Evolutionary conservation across 805 yeast genomes (phyloP), one percentile per base, ranked within the genome.

Genomic region (Diddensiella transvaalensis): DNA sequence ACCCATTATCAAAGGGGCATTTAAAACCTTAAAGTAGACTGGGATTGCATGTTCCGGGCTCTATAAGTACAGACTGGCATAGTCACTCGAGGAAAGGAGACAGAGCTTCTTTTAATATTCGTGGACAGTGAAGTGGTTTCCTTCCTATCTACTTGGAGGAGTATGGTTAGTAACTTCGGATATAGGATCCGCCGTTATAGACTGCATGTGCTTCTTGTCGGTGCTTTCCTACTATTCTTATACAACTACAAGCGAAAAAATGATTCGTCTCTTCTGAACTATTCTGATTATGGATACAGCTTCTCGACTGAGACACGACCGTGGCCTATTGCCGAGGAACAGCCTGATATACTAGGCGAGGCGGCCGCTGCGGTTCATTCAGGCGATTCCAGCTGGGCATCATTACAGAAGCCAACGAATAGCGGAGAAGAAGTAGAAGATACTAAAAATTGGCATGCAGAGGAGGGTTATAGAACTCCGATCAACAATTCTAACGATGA

Each of bases 161-260:
- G n/a, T 17, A 48, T 48, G 51, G 44, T 40, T 5, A 35, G 22
- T 10, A 47, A 47, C 13, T 19, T 48, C 11, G 37, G 24, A 6
- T 48, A 35, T 21, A 43, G 37, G 40, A 5, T 48, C 15, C 32
- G 47, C 15, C 21, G 37, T 39, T 22, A 48, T 29, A 21, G 40
- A 22, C 21, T 26, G 4, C 46, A 48, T 5, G 32, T 48, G 19
- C 39, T 38, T 13, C 15, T 44, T 21, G 13, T 44, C 8, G 40
- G 41, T 13, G 42, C 26, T 10, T 44, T 48, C 11, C n/a, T 36
- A 3, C 22, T 44, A 26, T 35, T 44, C 15, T 17, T 44, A 4
- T 44, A 24, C 35, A 22, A 45, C 13, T n/a, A 38, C 19, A 15
- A 30, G 26, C 10, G 10, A 11, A 8, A 13, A 41, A 8, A 42